Evolutionary conservation across 73 alveolate genomes (phyloP), one percentile per base, ranked within the genome.

Genomic region (Tetrahymena elliotti): DNA sequence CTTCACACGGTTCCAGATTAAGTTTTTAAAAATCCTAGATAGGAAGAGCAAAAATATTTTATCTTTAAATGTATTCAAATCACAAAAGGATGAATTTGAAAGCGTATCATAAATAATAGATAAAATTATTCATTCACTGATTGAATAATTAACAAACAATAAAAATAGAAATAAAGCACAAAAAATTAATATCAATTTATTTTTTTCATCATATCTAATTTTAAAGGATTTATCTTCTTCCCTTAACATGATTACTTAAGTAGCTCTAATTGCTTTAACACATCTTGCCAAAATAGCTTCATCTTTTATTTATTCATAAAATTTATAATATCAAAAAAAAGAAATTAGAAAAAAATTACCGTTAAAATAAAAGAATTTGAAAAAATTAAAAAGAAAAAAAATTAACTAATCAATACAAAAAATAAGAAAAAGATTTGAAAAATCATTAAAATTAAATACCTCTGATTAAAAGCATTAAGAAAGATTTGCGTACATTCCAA

Each of bases 251-350:
- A 68, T 36, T 68, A 36, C 88, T 68, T 68, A 35, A 68, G 37
- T 36, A 68, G 34, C 34, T 68, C 88, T 24, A 68, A 10, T 0
- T 35, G n/a, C n/a, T 68, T 68, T 68, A 68, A 68, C 12, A 68
- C 88, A 68, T 68, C 88, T 68, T 68, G 88, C 88, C 88, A 68
- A 68, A 68, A 68, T 36, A 68, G 88, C 88, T 68, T 68, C 88
- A 68, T 68, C 88, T 68, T 68, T 68, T 68, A n/a, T 27, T 68
- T 1, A 68, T 24, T 18, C 16, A 27, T 31, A 18, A 18, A 68
- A 24, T 6, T 27, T 4, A 68, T 40, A 10, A 40, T 40, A 68
- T 24, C 22, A 27, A n/a, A 27, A 68, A 27, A n/a, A 68, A 68
- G 5, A 18, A n/a, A 31, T 18, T 24, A 68, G n/a, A 54, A 68